A percentile compares a stretch with the other conserved stretches of the same genome.
Evolutionary conservation across 2,329 filamentous ascomycete species (phyloP).

Genomic region (Biscogniauxia mediterranea): DNA sequence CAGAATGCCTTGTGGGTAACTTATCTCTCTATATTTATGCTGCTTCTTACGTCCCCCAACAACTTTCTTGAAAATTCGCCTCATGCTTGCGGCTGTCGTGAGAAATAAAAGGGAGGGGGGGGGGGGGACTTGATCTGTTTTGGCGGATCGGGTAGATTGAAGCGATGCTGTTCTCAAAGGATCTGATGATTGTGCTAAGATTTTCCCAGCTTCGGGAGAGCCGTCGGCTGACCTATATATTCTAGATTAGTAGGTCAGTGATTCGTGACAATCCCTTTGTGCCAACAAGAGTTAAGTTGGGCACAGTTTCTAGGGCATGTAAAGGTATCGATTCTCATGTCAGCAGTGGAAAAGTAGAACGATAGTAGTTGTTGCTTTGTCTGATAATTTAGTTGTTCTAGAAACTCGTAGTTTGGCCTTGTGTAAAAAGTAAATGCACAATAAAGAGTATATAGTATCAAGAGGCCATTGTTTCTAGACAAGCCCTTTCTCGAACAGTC

Average conservation of each 20-base stretch:
- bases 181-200: neutral
- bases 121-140: neutral
- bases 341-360: neutral
- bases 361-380: neutral
- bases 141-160: neutral
- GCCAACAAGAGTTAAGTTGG: too few relatives aligned
- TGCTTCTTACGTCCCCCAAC: neutral
- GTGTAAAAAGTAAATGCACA: neutral
- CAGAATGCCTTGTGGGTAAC: too few relatives aligned
- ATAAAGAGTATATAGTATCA: neutral
- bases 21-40: neutral
- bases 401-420: neutral
- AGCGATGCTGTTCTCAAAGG: neutral
- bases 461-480: neutral
- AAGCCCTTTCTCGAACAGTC: neutral
- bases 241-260: neutral
- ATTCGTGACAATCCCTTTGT: neutral
- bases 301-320: too few relatives aligned
- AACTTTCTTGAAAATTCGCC: neutral
- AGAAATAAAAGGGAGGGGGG: neutral
- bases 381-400: neutral
- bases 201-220: neutral
- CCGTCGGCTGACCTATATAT: neutral
- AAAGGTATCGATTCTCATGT: neutral
- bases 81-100: neutral